A percentile compares a stretch with the other conserved stretches of the same genome.
phyloP scores from a whole-genome alignment of 2,329 filamentous ascomycete genomes.

The Xylariaceae sp. region DNA sequence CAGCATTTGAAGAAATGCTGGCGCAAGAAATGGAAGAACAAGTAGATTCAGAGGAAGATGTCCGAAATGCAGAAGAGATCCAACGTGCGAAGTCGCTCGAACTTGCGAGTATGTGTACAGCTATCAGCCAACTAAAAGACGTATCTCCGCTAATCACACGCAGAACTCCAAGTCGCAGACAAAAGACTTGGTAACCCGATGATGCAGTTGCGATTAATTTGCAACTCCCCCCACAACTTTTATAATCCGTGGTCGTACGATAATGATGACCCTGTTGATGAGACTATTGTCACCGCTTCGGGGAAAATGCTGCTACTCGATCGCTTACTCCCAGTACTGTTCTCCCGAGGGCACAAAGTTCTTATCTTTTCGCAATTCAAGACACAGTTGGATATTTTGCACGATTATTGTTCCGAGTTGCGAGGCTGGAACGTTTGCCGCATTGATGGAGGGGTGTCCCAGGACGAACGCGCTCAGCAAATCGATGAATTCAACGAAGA shows the following conservation, averaged over 20 bases:
- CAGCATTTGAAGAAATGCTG: slow-evolving; percentile 77
- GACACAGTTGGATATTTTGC: slow-evolving; percentile 84
- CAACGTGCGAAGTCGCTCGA: slow-evolving; percentile 66
- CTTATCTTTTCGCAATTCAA: slow-evolving; percentile 97
- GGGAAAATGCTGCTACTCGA: slow-evolving; percentile 97
- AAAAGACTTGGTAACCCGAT: slow-evolving; percentile 94
- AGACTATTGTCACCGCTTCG: slow-evolving; percentile 78
- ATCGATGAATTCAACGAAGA: slow-evolving; percentile 71
- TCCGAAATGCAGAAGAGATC: slow-evolving; percentile 54
- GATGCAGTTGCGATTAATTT: slow-evolving; percentile 86
- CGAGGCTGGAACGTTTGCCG: slow-evolving; percentile 79
- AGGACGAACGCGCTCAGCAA: slow-evolving; percentile 64
- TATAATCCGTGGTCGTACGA: slow-evolving; percentile 80
- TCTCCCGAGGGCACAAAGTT: slow-evolving; percentile 77
- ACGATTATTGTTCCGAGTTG: slow-evolving; percentile 78
- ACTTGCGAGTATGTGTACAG: slow-evolving; percentile 62
- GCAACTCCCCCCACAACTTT: slow-evolving; percentile 94
- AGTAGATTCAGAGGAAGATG: slow-evolving; percentile 30
- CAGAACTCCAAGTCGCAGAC: slow-evolving; percentile 76
- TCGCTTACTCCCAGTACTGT: slow-evolving; percentile 71
- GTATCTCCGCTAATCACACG: slow-evolving; percentile 26
- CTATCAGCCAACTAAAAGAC: neutral
- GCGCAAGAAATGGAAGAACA: slow-evolving; percentile 55
- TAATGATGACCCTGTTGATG: slow-evolving; percentile 61
- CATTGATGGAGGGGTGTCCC: slow-evolving; percentile 83